Base-by-base conservation (phyloP, 106 monocot species). In the Dendrobium catenatum region DNA sequence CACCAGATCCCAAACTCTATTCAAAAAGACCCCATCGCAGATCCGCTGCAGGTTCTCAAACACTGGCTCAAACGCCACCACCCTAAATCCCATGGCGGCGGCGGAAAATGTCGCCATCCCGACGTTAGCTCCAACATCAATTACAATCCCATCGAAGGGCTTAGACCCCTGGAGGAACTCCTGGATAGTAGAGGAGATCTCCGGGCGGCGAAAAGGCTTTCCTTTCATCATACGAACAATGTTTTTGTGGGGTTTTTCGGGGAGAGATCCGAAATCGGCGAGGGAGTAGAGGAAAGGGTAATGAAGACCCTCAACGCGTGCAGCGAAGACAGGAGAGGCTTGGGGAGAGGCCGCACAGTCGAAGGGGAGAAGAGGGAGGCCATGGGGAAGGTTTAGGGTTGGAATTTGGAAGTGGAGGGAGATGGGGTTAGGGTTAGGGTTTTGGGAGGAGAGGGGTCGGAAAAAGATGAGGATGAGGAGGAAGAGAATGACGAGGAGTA, bases 81-180 rank as follows among this genome's bases (percentile, higher is more conserved):
- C 98, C 75, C 82, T 42, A 59, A 93, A 91, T 83, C 98, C 98
- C 98, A 99, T 91, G 8, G 88, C 95, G 1, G 95, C 93, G 7
- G 99, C 95, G 0, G 99, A 95, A 80, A 99, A 99, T 9, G 93
- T 74, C 13, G 99, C 99, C 93, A 96, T 96, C 22, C 95, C 95
- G 27, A 95, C 98, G 77, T 95, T 95, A 5, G 91, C 92, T 81
- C 95, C 99, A 9, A 99, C 87, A 76, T 95, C 99, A 66, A 99
- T 81, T 43, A 95, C 89, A 24, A 90, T 19, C 70, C 90, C 95
- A n/a, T 83, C 79, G 49, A 54, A 41, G 27, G 55, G 37, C 55
- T 78, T 77, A 83, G 67, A 88, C 49, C 75, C 79, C 49, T 78
- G 87, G 20, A 99, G 88, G 15, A 95, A 31, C 77, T 91, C 90